Conservation (phyloP, 2,329 filamentous ascomycete genomes). For the Hypoxylon sp. region DNA sequence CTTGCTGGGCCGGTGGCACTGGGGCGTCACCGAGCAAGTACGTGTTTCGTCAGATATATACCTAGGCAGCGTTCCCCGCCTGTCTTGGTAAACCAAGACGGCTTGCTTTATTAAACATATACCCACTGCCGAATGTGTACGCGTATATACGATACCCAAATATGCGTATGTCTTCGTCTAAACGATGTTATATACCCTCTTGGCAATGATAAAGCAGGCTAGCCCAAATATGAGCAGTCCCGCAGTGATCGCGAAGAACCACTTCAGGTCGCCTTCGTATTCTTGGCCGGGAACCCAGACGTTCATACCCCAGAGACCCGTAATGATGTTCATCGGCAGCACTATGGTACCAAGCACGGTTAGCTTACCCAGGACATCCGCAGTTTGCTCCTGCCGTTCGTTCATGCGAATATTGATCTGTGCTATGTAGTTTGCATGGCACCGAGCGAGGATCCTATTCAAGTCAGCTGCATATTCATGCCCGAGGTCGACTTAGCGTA, state of each 20-base stretch:
- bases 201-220: constrained; percentile 83
- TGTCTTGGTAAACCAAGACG: background rate
- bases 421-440: constrained; percentile 97
- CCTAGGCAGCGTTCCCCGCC: background rate
- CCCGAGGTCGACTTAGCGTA: background rate
- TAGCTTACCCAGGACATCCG: constrained; percentile 92
- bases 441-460: constrained; percentile 83
- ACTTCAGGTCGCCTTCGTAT: constrained; percentile 77
- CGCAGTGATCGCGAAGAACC: constrained; percentile 81
- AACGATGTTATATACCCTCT: constrained; percentile 81
- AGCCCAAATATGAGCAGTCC: constrained; percentile 84
- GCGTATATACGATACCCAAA: background rate
- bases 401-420: constrained; percentile 99
- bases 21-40: background rate
- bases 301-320: constrained; percentile 99
- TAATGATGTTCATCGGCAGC: constrained; percentile 98
- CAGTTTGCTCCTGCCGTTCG: constrained; percentile 94
- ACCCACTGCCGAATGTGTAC: background rate
- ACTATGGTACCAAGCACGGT: constrained; percentile 98
- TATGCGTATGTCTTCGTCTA: constrained; percentile 17
- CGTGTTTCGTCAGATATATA: background rate
- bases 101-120: background rate
- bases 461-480: constrained; percentile 29
- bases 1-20: constrained; percentile 23
- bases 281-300: constrained; percentile 95